These are phyloP conservation scores for Prunus yedoensis DNA, from an alignment of 331 rosid genomes.

Conservation along the genomic window DNA sequence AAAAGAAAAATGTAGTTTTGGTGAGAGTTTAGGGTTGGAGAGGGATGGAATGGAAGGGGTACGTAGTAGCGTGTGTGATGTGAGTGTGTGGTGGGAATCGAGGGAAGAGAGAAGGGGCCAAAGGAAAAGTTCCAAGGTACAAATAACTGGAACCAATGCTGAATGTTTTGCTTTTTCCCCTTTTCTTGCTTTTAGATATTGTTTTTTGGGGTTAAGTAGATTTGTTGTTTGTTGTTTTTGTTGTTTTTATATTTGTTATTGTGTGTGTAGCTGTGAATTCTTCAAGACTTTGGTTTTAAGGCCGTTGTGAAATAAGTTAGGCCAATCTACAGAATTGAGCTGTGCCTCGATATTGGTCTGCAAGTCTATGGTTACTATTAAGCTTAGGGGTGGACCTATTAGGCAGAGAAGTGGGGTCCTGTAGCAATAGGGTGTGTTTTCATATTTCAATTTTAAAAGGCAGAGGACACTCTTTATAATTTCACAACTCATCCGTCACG, in stretches of 20 bases:
- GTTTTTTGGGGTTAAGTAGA: conserved; percentile 53
- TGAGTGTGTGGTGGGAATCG: conserved; percentile 46
- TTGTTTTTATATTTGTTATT: conserved; percentile 37
- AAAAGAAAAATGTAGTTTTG: background rate
- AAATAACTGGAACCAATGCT: conserved; percentile 73
- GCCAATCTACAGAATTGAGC: too few relatives aligned
- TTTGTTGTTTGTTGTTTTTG: conserved; percentile 60
- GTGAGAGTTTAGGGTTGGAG: background rate
- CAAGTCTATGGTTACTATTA: too few relatives aligned
- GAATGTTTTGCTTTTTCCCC: conserved; percentile 15
- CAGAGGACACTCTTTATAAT: too few relatives aligned
- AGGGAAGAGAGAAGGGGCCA: conserved; percentile 60
- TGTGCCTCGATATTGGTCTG: too few relatives aligned
- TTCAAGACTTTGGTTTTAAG: conserved; percentile 39
- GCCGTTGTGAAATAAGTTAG: conserved; percentile 50
- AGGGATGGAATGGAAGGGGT: background rate
- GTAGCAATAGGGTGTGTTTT: background rate
- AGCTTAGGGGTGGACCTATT: conserved; percentile 6
- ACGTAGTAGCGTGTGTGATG: background rate
- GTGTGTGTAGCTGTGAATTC: conserved; percentile 39
- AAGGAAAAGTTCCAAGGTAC: conserved; percentile 69
- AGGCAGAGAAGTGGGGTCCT: background rate
- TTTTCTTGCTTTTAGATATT: conserved; percentile 42
- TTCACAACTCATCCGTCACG: rapidly evolving
- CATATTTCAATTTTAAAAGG: background rate